Evolutionary conservation across 371 early-diverging fungal genomes (phyloP).

Genomic region (Capniomyces stellatus): DNA sequence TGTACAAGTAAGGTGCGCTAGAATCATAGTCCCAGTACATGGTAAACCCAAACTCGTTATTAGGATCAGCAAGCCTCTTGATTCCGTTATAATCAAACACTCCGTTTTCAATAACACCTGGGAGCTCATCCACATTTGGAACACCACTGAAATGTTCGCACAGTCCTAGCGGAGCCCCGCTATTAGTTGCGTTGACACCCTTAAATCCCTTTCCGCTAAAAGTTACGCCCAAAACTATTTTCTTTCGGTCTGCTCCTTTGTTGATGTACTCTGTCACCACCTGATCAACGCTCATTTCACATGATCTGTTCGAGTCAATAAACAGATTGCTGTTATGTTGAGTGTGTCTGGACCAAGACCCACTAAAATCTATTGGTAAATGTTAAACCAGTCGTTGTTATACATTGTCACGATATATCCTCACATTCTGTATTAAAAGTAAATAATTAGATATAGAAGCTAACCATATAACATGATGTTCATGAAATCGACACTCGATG

Average conservation of each 20-base stretch:
- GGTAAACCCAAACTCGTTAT: constrained; percentile 41
- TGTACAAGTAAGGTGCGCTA: constrained; percentile 59
- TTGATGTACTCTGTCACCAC: constrained; percentile 46
- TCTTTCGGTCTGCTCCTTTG: constrained; percentile 52
- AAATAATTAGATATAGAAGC: background rate
- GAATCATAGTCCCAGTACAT: constrained; percentile 46
- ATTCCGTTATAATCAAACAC: constrained; percentile 21
- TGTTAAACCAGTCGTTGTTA: too few relatives aligned
- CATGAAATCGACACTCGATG: constrained; percentile 43
- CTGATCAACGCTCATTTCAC: constrained; percentile 28
- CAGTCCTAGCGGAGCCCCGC: constrained; percentile 5
- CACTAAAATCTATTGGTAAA: constrained; percentile 26
- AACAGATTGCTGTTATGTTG: constrained; percentile 76
- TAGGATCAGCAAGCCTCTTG: constrained; percentile 4
- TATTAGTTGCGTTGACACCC: constrained; percentile 31
- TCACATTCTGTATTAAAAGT: too few relatives aligned
- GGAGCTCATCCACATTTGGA: constrained; percentile 63
- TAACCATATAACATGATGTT: constrained; percentile 60
- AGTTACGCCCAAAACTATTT: constrained; percentile 63
- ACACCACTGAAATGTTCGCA: constrained; percentile 34
- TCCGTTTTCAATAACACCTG: constrained; percentile 44
- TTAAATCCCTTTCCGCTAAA: constrained; percentile 73
- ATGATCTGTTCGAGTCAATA: constrained; percentile 34
- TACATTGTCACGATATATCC: too few relatives aligned
- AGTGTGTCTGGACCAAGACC: constrained; percentile 48